Evolutionary conservation across 345 rosid genomes (phyloP).

Genomic region (Sonneratia alba): DNA sequence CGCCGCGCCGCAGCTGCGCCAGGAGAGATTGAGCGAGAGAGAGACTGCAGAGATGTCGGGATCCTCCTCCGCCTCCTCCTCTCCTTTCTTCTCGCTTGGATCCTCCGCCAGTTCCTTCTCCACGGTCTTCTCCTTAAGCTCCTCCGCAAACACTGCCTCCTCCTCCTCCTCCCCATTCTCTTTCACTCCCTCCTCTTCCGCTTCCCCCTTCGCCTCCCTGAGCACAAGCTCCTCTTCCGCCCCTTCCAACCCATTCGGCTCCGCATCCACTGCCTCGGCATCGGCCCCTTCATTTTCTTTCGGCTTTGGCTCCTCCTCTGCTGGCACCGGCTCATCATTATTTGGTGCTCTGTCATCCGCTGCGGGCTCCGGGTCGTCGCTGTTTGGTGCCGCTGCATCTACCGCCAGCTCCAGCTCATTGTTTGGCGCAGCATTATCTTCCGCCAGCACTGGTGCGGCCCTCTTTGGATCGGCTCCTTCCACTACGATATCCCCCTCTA

Average conservation of each 20-base stretch:
- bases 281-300: conserved; percentile 3
- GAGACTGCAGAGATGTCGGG: conserved; percentile 23
- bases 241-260: conserved; percentile 5
- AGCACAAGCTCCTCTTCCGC: conserved; percentile 10
- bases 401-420: neutral
- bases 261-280: conserved; percentile 17
- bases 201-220: conserved; percentile 8
- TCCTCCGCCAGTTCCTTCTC: conserved; percentile 29
- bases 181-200: conserved; percentile 11
- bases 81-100: conserved; percentile 20
- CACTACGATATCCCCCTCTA: neutral
- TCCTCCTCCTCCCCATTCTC: conserved; percentile 7
- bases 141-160: conserved; percentile 17
- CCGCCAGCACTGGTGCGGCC: conserved; percentile 10
- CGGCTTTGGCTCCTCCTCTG: conserved; percentile 1
- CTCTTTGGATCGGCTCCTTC: neutral
- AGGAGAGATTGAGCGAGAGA: neutral
- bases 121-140: conserved; percentile 9
- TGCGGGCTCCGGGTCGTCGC: conserved; percentile 3
- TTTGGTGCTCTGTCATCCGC: conserved; percentile 5
- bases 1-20: too few relatives aligned
- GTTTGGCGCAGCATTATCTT: conserved; percentile 1
- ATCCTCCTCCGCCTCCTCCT: conserved; percentile 24
- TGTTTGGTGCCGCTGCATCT: conserved; percentile 4
- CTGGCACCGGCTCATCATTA: neutral